Conservation (phyloP, 495 filamentous ascomycete species). For the Evernia prunastri region DNA sequence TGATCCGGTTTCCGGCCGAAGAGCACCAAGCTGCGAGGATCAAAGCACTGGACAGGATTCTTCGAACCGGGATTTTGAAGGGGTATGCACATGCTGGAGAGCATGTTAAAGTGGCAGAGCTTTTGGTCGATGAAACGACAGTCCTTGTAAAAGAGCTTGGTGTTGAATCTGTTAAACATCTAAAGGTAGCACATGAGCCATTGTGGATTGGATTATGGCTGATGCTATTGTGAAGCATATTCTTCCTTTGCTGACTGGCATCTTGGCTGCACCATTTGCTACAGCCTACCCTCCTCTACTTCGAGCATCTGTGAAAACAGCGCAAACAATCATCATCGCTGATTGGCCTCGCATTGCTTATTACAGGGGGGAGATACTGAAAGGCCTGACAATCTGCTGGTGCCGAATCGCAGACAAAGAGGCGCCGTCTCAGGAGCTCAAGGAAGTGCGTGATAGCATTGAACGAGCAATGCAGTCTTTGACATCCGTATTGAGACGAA, state of each 20-base stretch:
- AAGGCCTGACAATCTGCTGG: constrained; percentile 61
- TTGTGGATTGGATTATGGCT: neutral
- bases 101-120: constrained; percentile 42
- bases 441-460: constrained; percentile 10
- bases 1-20: constrained; percentile 34
- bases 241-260: constrained; percentile 58
- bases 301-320: constrained; percentile 41
- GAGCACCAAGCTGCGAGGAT: constrained; percentile 24
- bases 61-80: constrained; percentile 51
- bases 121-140: constrained; percentile 53
- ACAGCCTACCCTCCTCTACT: constrained; percentile 51
- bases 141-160: constrained; percentile 54
- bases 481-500: constrained; percentile 10
- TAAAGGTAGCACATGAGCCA: constrained; percentile 44
- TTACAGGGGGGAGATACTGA: constrained; percentile 65
- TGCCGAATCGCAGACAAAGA: constrained; percentile 47
- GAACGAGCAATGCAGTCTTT: constrained; percentile 15
- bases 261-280: constrained; percentile 66
- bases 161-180: constrained; percentile 65
- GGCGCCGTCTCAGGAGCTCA: neutral
- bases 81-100: constrained; percentile 49
- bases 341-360: constrained; percentile 66
- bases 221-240: constrained; percentile 44
- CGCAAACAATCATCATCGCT: constrained; percentile 55
- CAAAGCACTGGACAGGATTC: constrained; percentile 43